Base-by-base conservation (phyloP, 331 rosid species). In the Pyracantha coccinea region DNA sequence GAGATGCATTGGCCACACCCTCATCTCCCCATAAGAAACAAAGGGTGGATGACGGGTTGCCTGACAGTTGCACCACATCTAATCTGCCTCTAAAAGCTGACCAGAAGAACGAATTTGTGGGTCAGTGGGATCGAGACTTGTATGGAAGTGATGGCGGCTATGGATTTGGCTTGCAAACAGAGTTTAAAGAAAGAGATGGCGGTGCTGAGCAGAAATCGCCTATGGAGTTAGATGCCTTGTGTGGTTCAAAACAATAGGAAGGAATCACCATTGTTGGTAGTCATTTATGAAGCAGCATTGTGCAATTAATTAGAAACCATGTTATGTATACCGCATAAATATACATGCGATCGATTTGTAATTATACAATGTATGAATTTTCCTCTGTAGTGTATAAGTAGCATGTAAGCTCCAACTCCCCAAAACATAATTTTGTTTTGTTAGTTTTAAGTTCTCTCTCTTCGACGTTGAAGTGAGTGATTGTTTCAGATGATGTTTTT, bases 1-100 rank as follows among this genome's bases (percentile, higher is more conserved):
- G 82, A 10, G 89, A 88, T 65, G 89, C 77, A 75, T 84, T 87
- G 47, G 84, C 83, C 2, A 82, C 71, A 28, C 69, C 91, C 35
- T 70, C 85, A 23, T 77, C 93, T 66, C 85, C 96, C 4, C 85
- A 67, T 31, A 93, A 91, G 82, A 90, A 85, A 78, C 97, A 85
- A 85, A 90, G 83, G 66, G 81, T 75, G 6, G 90, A 87, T 68
- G 83, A 70, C 65, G 87, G 81, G 61, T 78, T 81, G 35, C 77
- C 82, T 45, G 83, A 82, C 38, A 82, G 73, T 78, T 72, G 83
- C 68, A 68, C 74, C 67, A 61, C 79, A 13, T 81, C 87, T 35
- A 53, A 66, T 64, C 67, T 52, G 75, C 66, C 77, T 57, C 72
- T 68, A 77, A 81, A 80, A 78, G 75, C 69, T 62, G 73, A 82